Evolutionary conservation across 2,329 filamentous ascomycete species (phyloP).

Genomic region (Verticillium albo-atrum): DNA sequence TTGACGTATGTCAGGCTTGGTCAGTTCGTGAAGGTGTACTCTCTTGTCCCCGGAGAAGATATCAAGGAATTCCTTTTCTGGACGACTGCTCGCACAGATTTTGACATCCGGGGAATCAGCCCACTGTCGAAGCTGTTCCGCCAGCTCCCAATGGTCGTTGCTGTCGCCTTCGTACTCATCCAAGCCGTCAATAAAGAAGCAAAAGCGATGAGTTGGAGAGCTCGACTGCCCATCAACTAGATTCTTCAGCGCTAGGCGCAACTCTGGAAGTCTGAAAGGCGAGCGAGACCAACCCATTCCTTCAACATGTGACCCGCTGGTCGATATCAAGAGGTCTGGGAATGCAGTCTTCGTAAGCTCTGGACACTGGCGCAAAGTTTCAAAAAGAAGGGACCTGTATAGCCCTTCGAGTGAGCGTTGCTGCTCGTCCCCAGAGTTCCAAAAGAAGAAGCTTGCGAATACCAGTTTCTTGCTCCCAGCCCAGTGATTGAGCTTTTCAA

Average conservation of each 20-base stretch:
- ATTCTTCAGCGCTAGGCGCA: neutral
- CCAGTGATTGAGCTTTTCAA: neutral
- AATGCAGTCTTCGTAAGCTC: slow-evolving; percentile 10
- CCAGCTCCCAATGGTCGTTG: neutral
- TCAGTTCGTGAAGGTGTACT: neutral
- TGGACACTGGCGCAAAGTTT: slow-evolving; percentile 11
- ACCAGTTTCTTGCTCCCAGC: slow-evolving; percentile 3
- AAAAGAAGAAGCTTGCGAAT: slow-evolving; percentile 8
- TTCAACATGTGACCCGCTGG: neutral
- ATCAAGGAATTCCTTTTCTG: neutral
- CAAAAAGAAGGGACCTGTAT: slow-evolving; percentile 13
- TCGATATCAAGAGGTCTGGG: neutral
- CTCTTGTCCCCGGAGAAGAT: neutral
- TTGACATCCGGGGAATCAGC: neutral
- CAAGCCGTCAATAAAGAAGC: slow-evolving; percentile 7
- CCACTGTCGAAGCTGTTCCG: neutral
- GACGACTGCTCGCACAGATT: slow-evolving; percentile 1
- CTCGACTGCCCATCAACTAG: neutral
- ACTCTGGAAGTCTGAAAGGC: neutral
- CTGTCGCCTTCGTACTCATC: slow-evolving; percentile 3
- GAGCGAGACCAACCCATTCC: neutral
- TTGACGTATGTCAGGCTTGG: neutral
- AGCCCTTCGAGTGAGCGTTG: slow-evolving; percentile 14
- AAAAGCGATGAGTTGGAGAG: neutral
- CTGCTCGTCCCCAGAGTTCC: slow-evolving; percentile 6